These are phyloP conservation scores for Russula emetica DNA, from an alignment of 768 basidiomycete genomes.

Conservation along the genomic window DNA sequence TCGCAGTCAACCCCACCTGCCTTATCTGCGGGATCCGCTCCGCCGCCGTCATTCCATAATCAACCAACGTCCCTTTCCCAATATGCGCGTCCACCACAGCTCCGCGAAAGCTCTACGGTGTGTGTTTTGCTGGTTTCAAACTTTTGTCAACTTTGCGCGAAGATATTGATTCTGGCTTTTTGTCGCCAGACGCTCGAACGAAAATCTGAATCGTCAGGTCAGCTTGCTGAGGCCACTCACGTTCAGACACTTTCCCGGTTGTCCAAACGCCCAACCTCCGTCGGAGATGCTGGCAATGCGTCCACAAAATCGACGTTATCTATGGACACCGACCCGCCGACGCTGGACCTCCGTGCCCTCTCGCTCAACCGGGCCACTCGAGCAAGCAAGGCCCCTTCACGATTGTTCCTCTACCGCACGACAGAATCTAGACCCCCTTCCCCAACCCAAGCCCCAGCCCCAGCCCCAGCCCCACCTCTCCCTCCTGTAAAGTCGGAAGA, in stretches of 20 bases:
- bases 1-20: background rate
- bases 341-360: constrained; percentile 21
- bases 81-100: background rate
- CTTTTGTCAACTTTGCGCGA: background rate
- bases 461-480: background rate
- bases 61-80: background rate
- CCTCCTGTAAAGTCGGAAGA: constrained; percentile 2
- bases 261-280: background rate
- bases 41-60: background rate
- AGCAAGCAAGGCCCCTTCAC: background rate
- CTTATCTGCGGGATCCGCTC: background rate
- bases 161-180: background rate
- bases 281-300: background rate
- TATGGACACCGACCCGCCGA: constrained; percentile 15
- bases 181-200: constrained; percentile 1
- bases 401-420: background rate
- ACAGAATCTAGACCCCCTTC: background rate
- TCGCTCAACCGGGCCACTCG: constrained; percentile 5
- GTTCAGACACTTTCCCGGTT: background rate
- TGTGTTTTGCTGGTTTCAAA: background rate
- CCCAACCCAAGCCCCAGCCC: background rate
- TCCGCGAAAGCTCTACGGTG: constrained; percentile 3
- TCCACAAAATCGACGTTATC: constrained; percentile 6
- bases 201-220: background rate
- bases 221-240: background rate